Evolutionary conservation across 176 grass and related monocot genomes (phyloP).

Genomic region (Neostapfia colusana): DNA sequence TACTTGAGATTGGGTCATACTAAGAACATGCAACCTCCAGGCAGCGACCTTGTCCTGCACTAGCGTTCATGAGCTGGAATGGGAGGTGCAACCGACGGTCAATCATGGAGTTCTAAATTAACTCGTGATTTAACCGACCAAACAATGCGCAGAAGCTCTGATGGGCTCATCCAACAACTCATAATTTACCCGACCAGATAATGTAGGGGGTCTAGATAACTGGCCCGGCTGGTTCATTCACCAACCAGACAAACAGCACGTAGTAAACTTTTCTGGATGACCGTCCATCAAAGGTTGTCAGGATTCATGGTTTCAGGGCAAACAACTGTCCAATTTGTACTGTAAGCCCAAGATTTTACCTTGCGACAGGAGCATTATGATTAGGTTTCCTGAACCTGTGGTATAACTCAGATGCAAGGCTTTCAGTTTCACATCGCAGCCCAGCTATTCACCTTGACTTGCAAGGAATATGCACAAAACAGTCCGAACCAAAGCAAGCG

Average conservation of each 20-base stretch:
- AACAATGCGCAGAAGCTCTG: background rate
- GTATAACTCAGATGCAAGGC: background rate
- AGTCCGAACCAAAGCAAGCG: slow-evolving; percentile 9
- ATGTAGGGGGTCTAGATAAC: background rate
- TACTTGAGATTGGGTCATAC: background rate
- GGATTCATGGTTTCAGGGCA: background rate
- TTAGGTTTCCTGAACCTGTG: no score
- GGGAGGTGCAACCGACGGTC: no score
- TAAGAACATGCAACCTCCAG: no score
- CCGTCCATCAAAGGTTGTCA: background rate
- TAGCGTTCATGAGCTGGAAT: no score
- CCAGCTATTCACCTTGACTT: slow-evolving; percentile 21
- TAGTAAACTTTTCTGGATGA: background rate
- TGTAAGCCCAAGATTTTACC: background rate
- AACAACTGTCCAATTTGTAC: background rate
- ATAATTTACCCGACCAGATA: background rate
- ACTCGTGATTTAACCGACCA: background rate
- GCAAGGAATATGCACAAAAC: slow-evolving; percentile 35
- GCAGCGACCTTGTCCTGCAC: no score
- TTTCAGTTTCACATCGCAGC: background rate
- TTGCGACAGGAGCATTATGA: background rate
- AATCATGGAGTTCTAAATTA: background rate
- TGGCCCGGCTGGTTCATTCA: background rate
- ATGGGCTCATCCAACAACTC: background rate
- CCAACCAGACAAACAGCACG: background rate